Base-by-base conservation (phyloP, 495 filamentous ascomycete species). In the Xylaria telfairii region DNA sequence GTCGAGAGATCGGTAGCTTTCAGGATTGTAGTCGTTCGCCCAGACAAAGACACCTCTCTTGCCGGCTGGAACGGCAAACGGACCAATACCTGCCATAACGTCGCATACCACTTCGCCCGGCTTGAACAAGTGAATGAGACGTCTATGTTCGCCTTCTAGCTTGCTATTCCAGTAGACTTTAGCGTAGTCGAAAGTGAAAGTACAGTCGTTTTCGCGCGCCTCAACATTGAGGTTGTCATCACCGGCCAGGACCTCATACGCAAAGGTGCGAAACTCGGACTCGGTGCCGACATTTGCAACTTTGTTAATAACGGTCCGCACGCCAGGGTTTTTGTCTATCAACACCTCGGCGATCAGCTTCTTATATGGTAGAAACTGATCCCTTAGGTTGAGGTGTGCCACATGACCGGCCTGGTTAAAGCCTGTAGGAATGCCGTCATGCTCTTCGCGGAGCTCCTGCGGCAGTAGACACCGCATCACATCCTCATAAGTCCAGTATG, bases 141-240 rank as follows among this genome's bases (percentile, higher is more conserved):
- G 86, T 56, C 89, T 87, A 78, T 99, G 96, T 79, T 99, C 96
- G 13, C 90, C 92, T 69, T 95, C 90, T 13, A 99, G 85, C 68
- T 95, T 88, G 72, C 88, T 92, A 81, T 99, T 99, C 96, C 96
- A 99, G 83, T 98, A 99, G 2, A 98, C 96, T 53, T 96, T 95
- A 7, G 91, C 84, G 73, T 93, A 94, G 74, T 94, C 88, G 75
- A 94, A 94, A 68, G 79, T 78, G 79, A 92, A 93, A 8, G 75
- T 73, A 79, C 91, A 93, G 66, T 83, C 82, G 51, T 83, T 85
- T 79, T 93, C 90, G 53, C 80, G 81, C 60, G 94, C 87, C 39
- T 91, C 87, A 32, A 99, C 96, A 41, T 94, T 89, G 74, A 97
- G 81, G 75, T 98, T 89, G 68, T 90, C 87, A 0, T 88, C 83